Evolutionary conservation across 2,329 filamentous ascomycete species (phyloP), one percentile per base, ranked within the genome.

Genomic region (Triangularia verruculosa): DNA sequence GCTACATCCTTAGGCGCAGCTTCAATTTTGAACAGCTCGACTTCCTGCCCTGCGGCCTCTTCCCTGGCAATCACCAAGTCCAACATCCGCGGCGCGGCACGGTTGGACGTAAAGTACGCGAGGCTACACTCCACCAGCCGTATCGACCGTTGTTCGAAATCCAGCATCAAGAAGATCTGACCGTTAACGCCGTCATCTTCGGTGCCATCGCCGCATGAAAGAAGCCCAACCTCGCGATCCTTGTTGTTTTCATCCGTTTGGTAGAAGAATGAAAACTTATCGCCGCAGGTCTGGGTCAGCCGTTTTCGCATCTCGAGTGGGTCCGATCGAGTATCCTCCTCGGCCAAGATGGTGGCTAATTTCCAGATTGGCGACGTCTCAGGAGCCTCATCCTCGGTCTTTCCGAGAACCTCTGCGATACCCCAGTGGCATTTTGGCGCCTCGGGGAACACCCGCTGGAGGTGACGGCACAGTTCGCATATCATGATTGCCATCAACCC

Each of bases 401-500:
- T 51, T 6, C 64, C 64, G 7, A 66, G 58, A 28, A 63, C 57
- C 4, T 17, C 51, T 8, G n/a, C 43, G 34, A 66, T 61, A 8
- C 28, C 55, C 61, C 61, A 64, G 3, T 15, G 12, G 25, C 17
- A 30, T 17, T 47, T 47, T 3, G 55, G 55, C 12, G 22, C 55
- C 4, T 27, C 39, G 25, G 60, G 60, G 8, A 64, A 53, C n/a
- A 43, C 20, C 0, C 30, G 24, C 27, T 67, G 59, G 1, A 67
- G 57, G 2, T n/a, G 17, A n/a, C 64, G 64, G 57, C 68, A 68
- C 11, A 68, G 63, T 47, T 69, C 64, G 56, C 58, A 63, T 11
- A 69, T 52, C 60, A 67, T 57, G 12, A 63, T 28, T 13, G 62
- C 28, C 2, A 68, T 20, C 2, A 64, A 28, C 0, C 54, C 56